phyloP scores from a whole-genome alignment of 148 eudicot species.

The Camellia sinensis region DNA sequence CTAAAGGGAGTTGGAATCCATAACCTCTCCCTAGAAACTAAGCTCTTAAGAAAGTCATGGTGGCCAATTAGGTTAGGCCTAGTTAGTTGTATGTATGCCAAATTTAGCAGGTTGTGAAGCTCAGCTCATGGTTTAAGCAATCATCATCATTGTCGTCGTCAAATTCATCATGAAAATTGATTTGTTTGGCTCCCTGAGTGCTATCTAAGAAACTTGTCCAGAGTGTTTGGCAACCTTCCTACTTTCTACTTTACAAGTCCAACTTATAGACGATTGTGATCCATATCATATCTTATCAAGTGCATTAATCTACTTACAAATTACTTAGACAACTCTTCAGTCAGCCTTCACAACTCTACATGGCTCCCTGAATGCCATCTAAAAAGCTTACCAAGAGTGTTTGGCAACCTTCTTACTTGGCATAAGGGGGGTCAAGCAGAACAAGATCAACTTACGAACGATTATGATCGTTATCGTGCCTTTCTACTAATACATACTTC shows the following conservation, averaged over 20 bases:
- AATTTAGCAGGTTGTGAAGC: slow-evolving; percentile 9
- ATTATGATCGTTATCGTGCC: not conserved
- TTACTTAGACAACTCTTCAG: too few relatives aligned
- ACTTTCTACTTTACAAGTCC: not conserved
- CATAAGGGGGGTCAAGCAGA: slow-evolving; percentile 23
- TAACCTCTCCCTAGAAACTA: too few relatives aligned
- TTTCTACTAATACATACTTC: too few relatives aligned
- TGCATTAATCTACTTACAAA: too few relatives aligned
- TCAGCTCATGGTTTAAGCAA: not conserved
- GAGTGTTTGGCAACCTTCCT: slow-evolving; percentile 10
- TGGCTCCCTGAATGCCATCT: slow-evolving; percentile 27
- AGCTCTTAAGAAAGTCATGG: too few relatives aligned
- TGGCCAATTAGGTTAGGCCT: not conserved
- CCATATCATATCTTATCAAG: too few relatives aligned
- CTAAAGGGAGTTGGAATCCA: not conserved
- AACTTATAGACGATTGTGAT: too few relatives aligned
- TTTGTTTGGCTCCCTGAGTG: slow-evolving; percentile 24
- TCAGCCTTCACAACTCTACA: not conserved
- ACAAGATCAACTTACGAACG: not conserved
- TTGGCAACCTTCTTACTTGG: slow-evolving; percentile 15
- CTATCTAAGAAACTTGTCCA: slow-evolving; percentile 17
- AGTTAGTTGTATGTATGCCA: too few relatives aligned
- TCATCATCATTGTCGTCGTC: too few relatives aligned
- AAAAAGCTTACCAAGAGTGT: slow-evolving; percentile 11
- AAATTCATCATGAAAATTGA: not conserved